Evolutionary conservation across 2,329 filamentous ascomycete genomes (phyloP), one percentile per base, ranked within the genome.

Genomic region (Aureobasidium leucospermi): DNA sequence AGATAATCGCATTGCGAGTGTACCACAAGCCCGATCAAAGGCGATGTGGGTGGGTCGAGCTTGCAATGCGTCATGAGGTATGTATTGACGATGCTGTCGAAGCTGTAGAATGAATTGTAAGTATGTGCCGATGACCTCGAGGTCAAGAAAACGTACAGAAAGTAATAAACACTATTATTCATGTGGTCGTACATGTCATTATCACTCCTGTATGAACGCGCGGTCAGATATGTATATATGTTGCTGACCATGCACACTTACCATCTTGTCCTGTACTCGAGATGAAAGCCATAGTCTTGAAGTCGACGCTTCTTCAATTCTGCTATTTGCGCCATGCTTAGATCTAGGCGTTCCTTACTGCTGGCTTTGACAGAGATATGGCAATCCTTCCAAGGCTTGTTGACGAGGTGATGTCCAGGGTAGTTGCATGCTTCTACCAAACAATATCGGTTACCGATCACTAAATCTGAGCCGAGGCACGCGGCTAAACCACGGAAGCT

Each of bases 141-240:
- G 51, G 78, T 11, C 23, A 31, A 8, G 41, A 28, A 16, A 8
- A 39, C 55, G 70, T 72, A 86, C 81, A 95, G 80, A 63, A 88
- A 87, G 67, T 89, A 89, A 74, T 96, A 96, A 58, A 94, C 81
- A 42, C 86, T 88, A 70, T 96, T 96, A 76, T 96, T 96, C 79
- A 96, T 85, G 71, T 97, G 93, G 62, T 89, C 82, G 73, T 94
- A 96, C 89, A 95, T 94, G 76, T 96, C 91, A 70, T 96, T 96
- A 74, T 96, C 91, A 71, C 84, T 86, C 90, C 90, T 92, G 45
- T 62, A 23, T 29, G 38, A 34, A 11, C 29, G 43, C 48, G 48
- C 36, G 28, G 58, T 61, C 59, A 62, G 60, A 61, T 45, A 58
- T 42, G 31, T 16, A 19, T 49, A 36, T 19, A 5, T 32, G 28